Percentiles rank a stretch among this genome's conserved stretches.
These are phyloP conservation scores for Backusella australiensis DNA, from an alignment of 192 early-diverging fungal genomes.

Conservation along the genomic window DNA sequence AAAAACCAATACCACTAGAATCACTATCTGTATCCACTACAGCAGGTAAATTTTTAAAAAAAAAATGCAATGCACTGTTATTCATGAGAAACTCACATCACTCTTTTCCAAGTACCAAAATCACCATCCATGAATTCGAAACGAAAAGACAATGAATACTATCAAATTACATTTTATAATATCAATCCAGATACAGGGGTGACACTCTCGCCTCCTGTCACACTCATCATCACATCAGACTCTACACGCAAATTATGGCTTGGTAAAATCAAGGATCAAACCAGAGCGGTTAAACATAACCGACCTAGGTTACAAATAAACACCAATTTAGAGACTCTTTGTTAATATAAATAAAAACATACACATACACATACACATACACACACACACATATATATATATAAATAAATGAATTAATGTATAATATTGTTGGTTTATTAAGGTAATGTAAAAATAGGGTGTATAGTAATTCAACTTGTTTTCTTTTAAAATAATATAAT, in stretches of 20 bases:
- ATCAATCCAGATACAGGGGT: background rate
- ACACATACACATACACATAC: background rate
- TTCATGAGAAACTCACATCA: background rate
- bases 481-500: background rate
- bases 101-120: background rate
- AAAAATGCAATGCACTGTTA: background rate
- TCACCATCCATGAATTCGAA: background rate
- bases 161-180: background rate
- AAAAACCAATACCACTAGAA: slow-evolving; percentile 16
- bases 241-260: slow-evolving; percentile 13
- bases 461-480: background rate
- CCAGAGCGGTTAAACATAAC: background rate
- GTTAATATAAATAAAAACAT: background rate
- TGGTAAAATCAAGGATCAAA: slow-evolving; percentile 9
- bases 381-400: background rate
- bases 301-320: background rate
- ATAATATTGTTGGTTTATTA: background rate
- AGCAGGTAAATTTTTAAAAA: background rate
- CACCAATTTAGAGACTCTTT: background rate
- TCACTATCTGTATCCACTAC: background rate
- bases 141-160: background rate
- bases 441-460: background rate
- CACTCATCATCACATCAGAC: background rate
- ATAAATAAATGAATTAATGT: background rate
- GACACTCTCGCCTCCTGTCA: background rate